Percentiles rank a stretch among this genome's conserved stretches.
Conservation (phyloP, 768 basidiomycete species). For the Mrakia gelida region DNA sequence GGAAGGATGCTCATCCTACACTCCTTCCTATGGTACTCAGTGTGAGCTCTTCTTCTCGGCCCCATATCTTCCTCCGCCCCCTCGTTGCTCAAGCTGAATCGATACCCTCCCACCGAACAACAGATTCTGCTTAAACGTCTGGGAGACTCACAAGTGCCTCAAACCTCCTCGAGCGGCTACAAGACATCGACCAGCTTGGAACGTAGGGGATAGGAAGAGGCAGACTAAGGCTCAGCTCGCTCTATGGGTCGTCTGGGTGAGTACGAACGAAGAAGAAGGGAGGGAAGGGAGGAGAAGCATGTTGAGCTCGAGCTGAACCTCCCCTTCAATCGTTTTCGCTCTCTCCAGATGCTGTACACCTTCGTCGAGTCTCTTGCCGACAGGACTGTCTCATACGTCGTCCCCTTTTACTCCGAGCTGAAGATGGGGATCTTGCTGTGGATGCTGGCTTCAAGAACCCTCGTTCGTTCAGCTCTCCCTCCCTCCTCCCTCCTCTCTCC, state of each 20-base stretch:
- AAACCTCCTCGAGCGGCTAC: slow-evolving; percentile 6
- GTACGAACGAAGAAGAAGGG: background rate
- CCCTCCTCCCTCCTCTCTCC: background rate
- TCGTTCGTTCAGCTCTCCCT: background rate
- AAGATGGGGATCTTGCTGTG: slow-evolving; percentile 22
- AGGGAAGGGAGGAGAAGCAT: too few species aligned
- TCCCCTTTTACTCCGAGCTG: slow-evolving; percentile 27
- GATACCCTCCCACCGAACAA: too few species aligned
- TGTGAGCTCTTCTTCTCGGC: background rate
- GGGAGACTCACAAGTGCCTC: slow-evolving; percentile 14
- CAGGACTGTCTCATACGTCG: slow-evolving; percentile 9
- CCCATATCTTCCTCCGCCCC: background rate
- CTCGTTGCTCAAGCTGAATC: background rate
- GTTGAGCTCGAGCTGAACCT: background rate
- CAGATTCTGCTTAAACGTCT: slow-evolving; percentile 2
- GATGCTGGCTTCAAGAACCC: slow-evolving; percentile 14
- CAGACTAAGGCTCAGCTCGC: slow-evolving; percentile 10
- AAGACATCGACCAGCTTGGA: background rate
- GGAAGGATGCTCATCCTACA: background rate
- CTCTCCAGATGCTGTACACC: background rate
- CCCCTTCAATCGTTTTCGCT: background rate
- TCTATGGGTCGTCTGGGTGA: slow-evolving; percentile 27
- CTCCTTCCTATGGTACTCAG: slow-evolving; percentile 9
- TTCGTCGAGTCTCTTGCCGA: slow-evolving; percentile 8
- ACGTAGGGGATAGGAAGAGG: background rate